Evolutionary conservation across 495 filamentous ascomycete species (phyloP), one percentile per base, ranked within the genome.

Genomic region (Pyrenopolyporus hunteri): DNA sequence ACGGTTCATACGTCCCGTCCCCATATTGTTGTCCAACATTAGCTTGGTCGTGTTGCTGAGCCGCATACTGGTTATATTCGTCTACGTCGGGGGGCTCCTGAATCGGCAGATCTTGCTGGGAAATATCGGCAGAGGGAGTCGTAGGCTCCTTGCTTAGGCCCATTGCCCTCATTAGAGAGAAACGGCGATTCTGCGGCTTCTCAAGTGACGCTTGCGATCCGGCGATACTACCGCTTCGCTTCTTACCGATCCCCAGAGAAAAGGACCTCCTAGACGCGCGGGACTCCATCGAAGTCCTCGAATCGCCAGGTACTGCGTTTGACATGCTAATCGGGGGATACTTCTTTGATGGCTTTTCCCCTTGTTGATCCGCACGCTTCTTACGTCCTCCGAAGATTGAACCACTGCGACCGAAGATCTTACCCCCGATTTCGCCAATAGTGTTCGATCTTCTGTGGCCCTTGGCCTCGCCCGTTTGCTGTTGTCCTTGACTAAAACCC

Each of bases 361-460:
- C 49, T 26, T 75, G 67, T 42, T 63, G 74, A 57, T 79, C 78
- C 48, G 75, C 70, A 17, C 67, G 71, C 63, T 74, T 75, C 66
- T 77, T 79, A 26, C 75, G 74, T 29, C 81, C 82, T 13, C 88
- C 86, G 70, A 95, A 91, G 31, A 95, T 79, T 5, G 89, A 93
- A 11, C 86, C 86, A 52, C 87, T 88, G 31, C 92, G 86, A 53
- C 89, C 85, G 72, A 96, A 89, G 10, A 95, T 74, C 71, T 88
- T 90, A 64, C 88, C 88, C 22, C 85, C 78, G 53, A 93, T 84
- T 54, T 90, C 87, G 29, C 90, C 88, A 64, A 97, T 86, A 3
- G 93, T 97, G 73, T 87, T 96, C 1, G 93, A 96, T 59, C 93
- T 82, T 74, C 91, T 93, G 78, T 97, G 93, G n/a, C 88, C 86